Base-by-base conservation (phyloP, 805 yeast species). In the Schizosaccharomyces lindneri region DNA sequence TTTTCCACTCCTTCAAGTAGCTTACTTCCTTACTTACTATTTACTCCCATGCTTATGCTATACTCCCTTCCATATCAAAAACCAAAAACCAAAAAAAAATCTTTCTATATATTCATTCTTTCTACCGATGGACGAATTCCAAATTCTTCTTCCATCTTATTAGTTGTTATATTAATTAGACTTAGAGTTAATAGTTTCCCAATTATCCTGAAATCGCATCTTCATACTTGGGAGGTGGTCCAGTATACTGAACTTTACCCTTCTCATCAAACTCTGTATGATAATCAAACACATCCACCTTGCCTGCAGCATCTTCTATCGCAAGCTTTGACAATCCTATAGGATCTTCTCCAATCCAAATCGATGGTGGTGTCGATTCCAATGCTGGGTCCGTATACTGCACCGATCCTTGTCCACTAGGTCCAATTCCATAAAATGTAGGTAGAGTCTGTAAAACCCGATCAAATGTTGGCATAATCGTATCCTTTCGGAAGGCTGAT, bases 321-420 rank as follows among this genome's bases (percentile, higher is more conserved):
- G 72, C 73, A 62, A 72, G 72, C 4, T 65, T 67, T 1, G 74
- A 71, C 9, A 74, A 65, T 0, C 76, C 76, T 9, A 68, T 65
- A 21, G 63, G 64, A 64, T 78, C 80, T 27, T 65, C 63, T 0
- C 80, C 80, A 2, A 78, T 63, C 80, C 79, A 76, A 1, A 78
- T 67, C 31, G 73, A 66, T 11, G 75, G 74, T 27, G 67, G 63
- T 15, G 59, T 63, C 7, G 65, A 63, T 27, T 69, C 64, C 19
- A 69, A 62, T 4, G 70, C 69, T 4, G 73, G 71, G 62, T 72
- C 71, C 57, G 27, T 7, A n/a, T 15, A 46, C 27, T n/a, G 21
- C 27, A 46, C 19, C 5, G 21, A 9, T 19, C 24, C n/a, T 17
- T 19, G 27, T n/a, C 11, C 7, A n/a, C 11, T 7, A 46, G 51